Evolutionary conservation across 495 filamentous ascomycete species (phyloP).

Genomic region (Penicillium subrubescens): DNA sequence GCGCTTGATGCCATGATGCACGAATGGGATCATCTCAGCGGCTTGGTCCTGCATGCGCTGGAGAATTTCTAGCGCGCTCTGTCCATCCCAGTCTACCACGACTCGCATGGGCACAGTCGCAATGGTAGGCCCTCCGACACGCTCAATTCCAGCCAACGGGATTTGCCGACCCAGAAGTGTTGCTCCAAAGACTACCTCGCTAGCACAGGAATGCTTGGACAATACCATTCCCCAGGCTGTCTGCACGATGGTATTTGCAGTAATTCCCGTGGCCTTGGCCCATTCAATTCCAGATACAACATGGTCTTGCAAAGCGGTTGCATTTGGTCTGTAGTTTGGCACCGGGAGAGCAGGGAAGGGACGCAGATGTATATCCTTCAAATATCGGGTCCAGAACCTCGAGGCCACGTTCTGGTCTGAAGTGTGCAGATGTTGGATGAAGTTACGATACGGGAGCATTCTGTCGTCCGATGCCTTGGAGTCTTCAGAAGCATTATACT

Average conservation of each 20-base stretch:
- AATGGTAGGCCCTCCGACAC: conserved; percentile 1
- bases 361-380: neutral
- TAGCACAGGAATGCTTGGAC: neutral
- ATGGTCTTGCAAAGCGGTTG: neutral
- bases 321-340: neutral
- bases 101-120: conserved; percentile 28
- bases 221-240: neutral
- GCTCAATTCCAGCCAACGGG: neutral
- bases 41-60: neutral
- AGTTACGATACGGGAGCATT: neutral
- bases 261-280: neutral
- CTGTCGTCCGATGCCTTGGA: neutral
- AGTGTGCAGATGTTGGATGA: neutral
- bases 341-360: neutral
- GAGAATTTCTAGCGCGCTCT: conserved; percentile 20
- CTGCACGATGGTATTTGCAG: neutral
- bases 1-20: neutral
- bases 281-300: neutral
- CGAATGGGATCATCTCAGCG: neutral
- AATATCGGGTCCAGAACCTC: neutral
- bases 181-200: conserved; percentile 1
- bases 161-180: conserved; percentile 2
- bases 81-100: conserved; percentile 49
- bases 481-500: neutral
- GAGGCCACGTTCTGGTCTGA: neutral